These are phyloP conservation scores for Cystoderma amianthinum DNA, from an alignment of 768 basidiomycete genomes.

Conservation along the genomic window DNA sequence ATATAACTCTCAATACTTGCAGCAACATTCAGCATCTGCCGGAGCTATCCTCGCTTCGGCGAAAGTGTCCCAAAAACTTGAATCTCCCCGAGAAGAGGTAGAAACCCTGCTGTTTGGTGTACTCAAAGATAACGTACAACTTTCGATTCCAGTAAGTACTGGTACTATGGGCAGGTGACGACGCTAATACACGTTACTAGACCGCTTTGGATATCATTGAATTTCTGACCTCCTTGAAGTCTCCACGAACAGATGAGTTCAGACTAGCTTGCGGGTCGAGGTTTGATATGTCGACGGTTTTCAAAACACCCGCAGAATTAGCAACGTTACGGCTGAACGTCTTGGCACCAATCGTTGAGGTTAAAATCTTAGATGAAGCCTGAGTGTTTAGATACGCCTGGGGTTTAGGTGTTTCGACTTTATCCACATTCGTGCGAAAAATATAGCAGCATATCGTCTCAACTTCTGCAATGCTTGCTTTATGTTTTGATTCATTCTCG, in stretches of 20 bases:
- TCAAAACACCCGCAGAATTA: constrained; percentile 52
- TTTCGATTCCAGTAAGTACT: constrained; percentile 46
- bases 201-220: constrained; percentile 39
- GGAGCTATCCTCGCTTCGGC: constrained; percentile 59
- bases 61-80: constrained; percentile 40
- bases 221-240: constrained; percentile 44
- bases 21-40: constrained; percentile 45
- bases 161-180: neutral
- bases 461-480: no score
- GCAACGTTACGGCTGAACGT: constrained; percentile 25
- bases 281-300: constrained; percentile 61
- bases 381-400: no score
- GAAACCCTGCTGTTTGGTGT: constrained; percentile 50
- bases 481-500: no score
- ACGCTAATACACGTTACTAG: constrained; percentile 24
- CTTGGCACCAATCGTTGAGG: constrained; percentile 5
- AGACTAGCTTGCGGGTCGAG: constrained; percentile 39
- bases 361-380: constrained; percentile 1
- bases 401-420: no score
- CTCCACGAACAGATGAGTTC: constrained; percentile 56
- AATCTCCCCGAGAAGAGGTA: constrained; percentile 47
- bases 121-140: constrained; percentile 30
- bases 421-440: no score
- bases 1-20: constrained; percentile 73
- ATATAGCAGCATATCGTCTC: no score